phyloP scores from a whole-genome alignment of 768 basidiomycete genomes.

The Mrakia gelida region DNA sequence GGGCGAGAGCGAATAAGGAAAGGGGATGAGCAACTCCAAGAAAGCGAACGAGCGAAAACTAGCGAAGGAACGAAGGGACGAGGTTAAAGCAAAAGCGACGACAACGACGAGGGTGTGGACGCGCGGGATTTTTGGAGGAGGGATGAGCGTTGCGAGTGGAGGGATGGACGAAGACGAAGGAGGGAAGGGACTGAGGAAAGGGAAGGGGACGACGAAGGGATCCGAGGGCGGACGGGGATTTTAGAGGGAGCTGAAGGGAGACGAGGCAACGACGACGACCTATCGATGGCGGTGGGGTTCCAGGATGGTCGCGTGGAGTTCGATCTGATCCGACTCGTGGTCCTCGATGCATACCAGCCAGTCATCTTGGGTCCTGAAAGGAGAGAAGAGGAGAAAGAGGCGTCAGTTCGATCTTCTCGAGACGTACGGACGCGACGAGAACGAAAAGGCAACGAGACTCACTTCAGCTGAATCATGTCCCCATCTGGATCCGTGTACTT shows the following conservation, averaged over 20 bases:
- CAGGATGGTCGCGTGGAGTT: slow-evolving; percentile 21
- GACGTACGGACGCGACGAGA: neutral
- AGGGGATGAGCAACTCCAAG: neutral
- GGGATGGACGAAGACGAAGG: neutral
- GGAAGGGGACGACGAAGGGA: neutral
- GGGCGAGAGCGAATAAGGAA: neutral
- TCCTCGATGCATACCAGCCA: slow-evolving; percentile 25
- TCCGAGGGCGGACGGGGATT: neutral
- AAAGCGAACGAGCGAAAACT: neutral
- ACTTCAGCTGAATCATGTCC: slow-evolving; percentile 28
- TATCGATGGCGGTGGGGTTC: neutral
- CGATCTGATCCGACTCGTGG: slow-evolving; percentile 19
- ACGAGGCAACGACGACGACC: neutral
- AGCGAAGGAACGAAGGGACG: neutral
- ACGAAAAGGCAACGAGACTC: neutral
- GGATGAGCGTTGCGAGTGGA: neutral
- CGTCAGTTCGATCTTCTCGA: neutral
- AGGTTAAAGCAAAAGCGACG: neutral
- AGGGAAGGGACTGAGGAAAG: neutral
- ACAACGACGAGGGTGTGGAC: too few species aligned
- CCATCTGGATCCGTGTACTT: slow-evolving; percentile 30
- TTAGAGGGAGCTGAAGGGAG: neutral
- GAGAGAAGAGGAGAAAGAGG: neutral
- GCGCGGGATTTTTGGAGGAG: neutral
- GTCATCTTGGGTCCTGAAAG: slow-evolving; percentile 22